phyloP scores from a whole-genome alignment of 495 filamentous ascomycete genomes.

The Hamigera avellanea region DNA sequence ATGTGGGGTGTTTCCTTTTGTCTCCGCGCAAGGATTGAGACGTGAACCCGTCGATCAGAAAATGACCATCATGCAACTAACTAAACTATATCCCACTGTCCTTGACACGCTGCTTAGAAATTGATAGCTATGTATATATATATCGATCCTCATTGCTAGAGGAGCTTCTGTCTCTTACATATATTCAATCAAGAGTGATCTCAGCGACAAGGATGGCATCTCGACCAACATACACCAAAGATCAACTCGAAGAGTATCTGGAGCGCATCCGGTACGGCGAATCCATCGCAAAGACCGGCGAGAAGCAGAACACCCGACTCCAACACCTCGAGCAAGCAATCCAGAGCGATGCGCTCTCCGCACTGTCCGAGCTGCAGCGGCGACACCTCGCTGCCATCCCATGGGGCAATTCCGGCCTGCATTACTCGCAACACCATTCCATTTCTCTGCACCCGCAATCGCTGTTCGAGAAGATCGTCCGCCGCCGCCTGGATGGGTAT shows the following conservation, averaged over 20 bases:
- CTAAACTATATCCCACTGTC: no score
- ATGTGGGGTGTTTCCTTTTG: no score
- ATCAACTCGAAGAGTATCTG: constrained; percentile 24
- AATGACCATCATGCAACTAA: no score
- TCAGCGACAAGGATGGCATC: constrained; percentile 5
- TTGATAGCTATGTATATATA: no score
- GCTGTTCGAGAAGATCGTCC: constrained; percentile 51
- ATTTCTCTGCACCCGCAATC: constrained; percentile 42
- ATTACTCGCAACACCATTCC: constrained; percentile 36
- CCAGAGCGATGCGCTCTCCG: background rate
- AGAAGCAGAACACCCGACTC: constrained; percentile 5
- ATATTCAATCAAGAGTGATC: no score
- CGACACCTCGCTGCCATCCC: constrained; percentile 46
- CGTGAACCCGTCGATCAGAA: no score
- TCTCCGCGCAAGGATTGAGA: no score
- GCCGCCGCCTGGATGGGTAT: constrained; percentile 44
- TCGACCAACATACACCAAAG: constrained; percentile 14
- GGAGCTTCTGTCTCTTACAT: no score
- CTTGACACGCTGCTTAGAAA: no score
- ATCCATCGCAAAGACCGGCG: background rate
- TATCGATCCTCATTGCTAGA: no score
- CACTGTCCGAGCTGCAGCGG: constrained; percentile 8
- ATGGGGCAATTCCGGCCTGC: constrained; percentile 49
- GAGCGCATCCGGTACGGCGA: constrained; percentile 20
- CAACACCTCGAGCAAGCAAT: constrained; percentile 12